A percentile compares a stretch with the other conserved stretches of the same genome.
phyloP scores from a whole-genome alignment of 2,329 filamentous ascomycete genomes.

The Xylaria sp. region DNA sequence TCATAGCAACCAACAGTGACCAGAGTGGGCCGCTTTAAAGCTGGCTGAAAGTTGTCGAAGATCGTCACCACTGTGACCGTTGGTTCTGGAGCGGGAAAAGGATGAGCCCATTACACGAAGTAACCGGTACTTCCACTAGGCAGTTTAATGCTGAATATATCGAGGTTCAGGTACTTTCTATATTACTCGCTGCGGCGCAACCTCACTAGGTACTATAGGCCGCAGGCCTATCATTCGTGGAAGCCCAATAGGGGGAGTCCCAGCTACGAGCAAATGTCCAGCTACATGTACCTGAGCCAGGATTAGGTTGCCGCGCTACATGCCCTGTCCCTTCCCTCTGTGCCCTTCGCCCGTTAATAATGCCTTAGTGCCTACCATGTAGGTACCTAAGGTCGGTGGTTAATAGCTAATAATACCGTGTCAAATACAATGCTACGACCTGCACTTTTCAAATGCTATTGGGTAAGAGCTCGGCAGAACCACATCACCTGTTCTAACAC shows the following conservation, averaged over 20 bases:
- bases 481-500: neutral
- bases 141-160: neutral
- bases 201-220: neutral
- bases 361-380: no score
- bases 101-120: conserved; percentile 7
- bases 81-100: conserved; percentile 12
- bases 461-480: neutral
- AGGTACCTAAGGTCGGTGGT: no score
- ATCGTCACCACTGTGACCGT: conserved; percentile 10
- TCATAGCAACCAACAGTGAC: neutral
- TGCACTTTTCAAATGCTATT: conserved; percentile 5
- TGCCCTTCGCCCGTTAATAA: neutral
- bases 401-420: no score
- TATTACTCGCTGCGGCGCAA: neutral
- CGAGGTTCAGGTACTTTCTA: no score
- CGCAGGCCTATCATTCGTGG: conserved; percentile 8
- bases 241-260: conserved; percentile 17
- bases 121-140: neutral
- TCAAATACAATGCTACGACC: no score
- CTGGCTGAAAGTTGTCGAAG: conserved; percentile 24
- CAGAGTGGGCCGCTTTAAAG: conserved; percentile 9
- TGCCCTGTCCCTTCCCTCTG: neutral
- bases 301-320: neutral
- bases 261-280: conserved; percentile 1
- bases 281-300: neutral